Evolutionary conservation across 2,329 filamentous ascomycete genomes (phyloP).

Genomic region (Allantophomopsis cytisporea): DNA sequence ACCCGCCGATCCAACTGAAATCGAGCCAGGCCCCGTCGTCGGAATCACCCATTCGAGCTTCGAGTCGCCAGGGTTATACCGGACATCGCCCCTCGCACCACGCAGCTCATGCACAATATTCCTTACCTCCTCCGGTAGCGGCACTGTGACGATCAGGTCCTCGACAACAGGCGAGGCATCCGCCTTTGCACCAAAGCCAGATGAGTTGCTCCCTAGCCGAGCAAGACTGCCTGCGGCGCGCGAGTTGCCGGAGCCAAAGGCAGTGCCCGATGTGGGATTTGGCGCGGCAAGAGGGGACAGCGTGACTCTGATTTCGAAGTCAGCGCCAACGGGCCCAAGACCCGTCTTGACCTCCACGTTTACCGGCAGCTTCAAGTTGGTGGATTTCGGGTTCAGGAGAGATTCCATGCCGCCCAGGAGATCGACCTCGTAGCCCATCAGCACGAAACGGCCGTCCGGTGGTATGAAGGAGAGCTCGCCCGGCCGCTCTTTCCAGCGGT

Average conservation of each 20-base stretch:
- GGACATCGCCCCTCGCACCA: slow-evolving; percentile 70
- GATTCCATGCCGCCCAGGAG: slow-evolving; percentile 44
- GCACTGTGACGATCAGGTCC: slow-evolving; percentile 65
- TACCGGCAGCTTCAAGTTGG: slow-evolving; percentile 66
- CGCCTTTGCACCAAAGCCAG: slow-evolving; percentile 3
- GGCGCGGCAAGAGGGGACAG: slow-evolving; percentile 50
- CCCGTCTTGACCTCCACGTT: slow-evolving; percentile 70
- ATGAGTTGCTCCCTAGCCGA: slow-evolving; percentile 21
- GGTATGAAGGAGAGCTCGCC: slow-evolving; percentile 94
- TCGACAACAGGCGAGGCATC: slow-evolving; percentile 42
- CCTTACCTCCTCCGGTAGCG: slow-evolving; percentile 65
- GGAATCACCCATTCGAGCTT: slow-evolving; percentile 74
- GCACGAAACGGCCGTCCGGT: slow-evolving; percentile 83
- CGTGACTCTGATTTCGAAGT: slow-evolving; percentile 77
- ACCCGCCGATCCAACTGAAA: slow-evolving; percentile 36
- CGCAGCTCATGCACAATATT: slow-evolving; percentile 67
- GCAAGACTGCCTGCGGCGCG: slow-evolving; percentile 31
- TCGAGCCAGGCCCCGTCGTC: slow-evolving; percentile 56
- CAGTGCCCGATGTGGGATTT: slow-evolving; percentile 23
- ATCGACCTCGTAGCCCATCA: slow-evolving; percentile 91
- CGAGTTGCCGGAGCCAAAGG: slow-evolving; percentile 22
- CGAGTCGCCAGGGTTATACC: slow-evolving; percentile 60
- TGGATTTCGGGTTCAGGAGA: slow-evolving; percentile 36
- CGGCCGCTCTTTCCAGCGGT: slow-evolving; percentile 77
- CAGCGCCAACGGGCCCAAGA: slow-evolving; percentile 59